Base-by-base conservation (phyloP, 2,329 filamentous ascomycete species). In the Chaetomium strumarium region DNA sequence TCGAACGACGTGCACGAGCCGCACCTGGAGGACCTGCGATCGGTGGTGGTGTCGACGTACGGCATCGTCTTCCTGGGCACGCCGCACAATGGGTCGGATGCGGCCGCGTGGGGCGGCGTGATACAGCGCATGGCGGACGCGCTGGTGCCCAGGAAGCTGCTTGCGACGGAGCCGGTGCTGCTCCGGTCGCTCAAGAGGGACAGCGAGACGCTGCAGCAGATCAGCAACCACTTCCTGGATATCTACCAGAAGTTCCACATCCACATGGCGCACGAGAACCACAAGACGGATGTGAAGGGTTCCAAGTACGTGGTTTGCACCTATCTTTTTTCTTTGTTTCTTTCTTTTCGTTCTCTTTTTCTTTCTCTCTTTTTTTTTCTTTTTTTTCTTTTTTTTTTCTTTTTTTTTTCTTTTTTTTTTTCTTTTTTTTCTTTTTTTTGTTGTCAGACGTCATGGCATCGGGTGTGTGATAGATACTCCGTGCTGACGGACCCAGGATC, bases 21-120 rank as follows among this genome's bases (percentile, higher is more conserved):
- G 51, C 76, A 81, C 59, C 78, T 83, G 36, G 80, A 87, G 55
- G 77, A 85, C 51, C 75, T 82, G 34, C 78, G 85, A 17, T 84
- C 84, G 11, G 80, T 90, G 48, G 89, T 79, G 59, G 77, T 89
- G 10, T 89, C 85, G 1, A 90, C 87, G 0, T 90, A 84, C 62
- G 87, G 83, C 20, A 80, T 90, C 52, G 75, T 90, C 33, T 91
- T 91, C 65, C 75, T 91, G 29, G 87, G 86, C 13, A 91, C 87
- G 13, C 87, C 87, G 7, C 87, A 90, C 65, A 80, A 77, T 16
- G 86, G 86, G 9, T 82, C 85, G 1, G 83, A 84, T 57, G 69
- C 84, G 2, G 86, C 85, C 1, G 77, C 79, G 60, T 88, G 85
- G 84, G 85, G 81, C 0, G 69, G 77, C 11, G 71, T 86, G 50